phyloP scores from a whole-genome alignment of 2,329 filamentous ascomycete genomes.

The Alternaria triticimaculans region DNA sequence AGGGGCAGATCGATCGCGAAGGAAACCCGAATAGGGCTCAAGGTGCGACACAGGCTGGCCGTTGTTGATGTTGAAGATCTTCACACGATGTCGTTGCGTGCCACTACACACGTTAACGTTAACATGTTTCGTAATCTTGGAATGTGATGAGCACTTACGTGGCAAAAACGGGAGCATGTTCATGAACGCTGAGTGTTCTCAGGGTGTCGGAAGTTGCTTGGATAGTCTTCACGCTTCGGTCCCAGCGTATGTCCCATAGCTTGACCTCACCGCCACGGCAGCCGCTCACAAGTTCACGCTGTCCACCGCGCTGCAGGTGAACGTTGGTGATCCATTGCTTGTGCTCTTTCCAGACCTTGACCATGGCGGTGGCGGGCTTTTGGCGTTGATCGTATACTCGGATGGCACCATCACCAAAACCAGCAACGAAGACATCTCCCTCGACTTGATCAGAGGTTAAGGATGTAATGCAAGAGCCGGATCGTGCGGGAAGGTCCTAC shows the following conservation, averaged over 20 bases:
- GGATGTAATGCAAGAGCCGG: constrained; percentile 93
- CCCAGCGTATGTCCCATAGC: constrained; percentile 94
- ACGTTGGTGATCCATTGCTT: constrained; percentile 95
- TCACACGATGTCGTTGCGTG: constrained; percentile 85
- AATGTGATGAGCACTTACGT: constrained; percentile 63
- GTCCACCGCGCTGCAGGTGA: constrained; percentile 94
- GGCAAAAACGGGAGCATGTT: constrained; percentile 95
- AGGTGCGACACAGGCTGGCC: constrained; percentile 79
- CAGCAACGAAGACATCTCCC: constrained; percentile 92
- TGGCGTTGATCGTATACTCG: constrained; percentile 91
- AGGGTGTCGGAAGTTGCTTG: constrained; percentile 78
- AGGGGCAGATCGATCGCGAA: constrained; percentile 79
- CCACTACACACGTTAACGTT: constrained; percentile 63
- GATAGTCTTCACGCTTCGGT: constrained; percentile 75
- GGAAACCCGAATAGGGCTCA: constrained; percentile 89
- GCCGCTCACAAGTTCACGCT: constrained; percentile 87
- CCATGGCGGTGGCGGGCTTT: constrained; percentile 86
- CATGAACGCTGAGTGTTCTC: constrained; percentile 88
- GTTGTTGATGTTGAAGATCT: constrained; percentile 84
- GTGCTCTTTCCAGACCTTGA: constrained; percentile 96
- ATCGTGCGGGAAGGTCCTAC: constrained; percentile 88
- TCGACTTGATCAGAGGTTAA: constrained; percentile 98
- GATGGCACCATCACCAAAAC: constrained; percentile 94
- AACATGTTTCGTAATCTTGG: constrained; percentile 47
- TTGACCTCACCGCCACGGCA: constrained; percentile 93